Evolutionary conservation across 2,329 filamentous ascomycete genomes (phyloP).

Genomic region (Ascochyta lentis): DNA sequence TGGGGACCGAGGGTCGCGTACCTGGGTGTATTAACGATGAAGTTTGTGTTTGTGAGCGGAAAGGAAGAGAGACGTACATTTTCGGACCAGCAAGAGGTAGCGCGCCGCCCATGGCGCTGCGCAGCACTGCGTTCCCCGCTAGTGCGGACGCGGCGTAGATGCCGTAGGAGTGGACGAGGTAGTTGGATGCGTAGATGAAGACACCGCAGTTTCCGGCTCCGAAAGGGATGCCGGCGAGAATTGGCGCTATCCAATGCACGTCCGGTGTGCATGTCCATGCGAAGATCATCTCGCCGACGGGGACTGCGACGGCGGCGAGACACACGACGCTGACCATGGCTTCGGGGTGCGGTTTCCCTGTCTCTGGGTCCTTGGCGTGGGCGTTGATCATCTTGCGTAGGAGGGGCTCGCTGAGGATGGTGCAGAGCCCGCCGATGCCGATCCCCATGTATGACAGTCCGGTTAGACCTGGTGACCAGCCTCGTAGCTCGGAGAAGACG

Average conservation of each 20-base stretch:
- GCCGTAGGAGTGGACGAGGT: conserved; percentile 78
- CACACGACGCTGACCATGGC: conserved; percentile 82
- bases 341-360: conserved; percentile 76
- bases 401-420: conserved; percentile 67
- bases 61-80: conserved; percentile 54
- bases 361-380: conserved; percentile 76
- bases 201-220: conserved; percentile 77
- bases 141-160: conserved; percentile 83
- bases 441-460: conserved; percentile 82
- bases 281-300: conserved; percentile 83
- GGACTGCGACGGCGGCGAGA: conserved; percentile 75
- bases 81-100: conserved; percentile 76
- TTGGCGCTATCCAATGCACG: conserved; percentile 83
- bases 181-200: conserved; percentile 85
- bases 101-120: conserved; percentile 76
- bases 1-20: conserved; percentile 73
- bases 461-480: conserved; percentile 75
- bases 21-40: conserved; percentile 30
- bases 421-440: conserved; percentile 61
- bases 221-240: conserved; percentile 80
- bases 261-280: conserved; percentile 74
- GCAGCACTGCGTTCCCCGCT: conserved; percentile 78
- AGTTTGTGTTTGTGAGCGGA: background rate
- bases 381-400: conserved; percentile 78
- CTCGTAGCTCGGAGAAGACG: conserved; percentile 76